A percentile compares a stretch with the other conserved stretches of the same genome.
These are phyloP conservation scores for Pharnaceum exiguum DNA, from an alignment of 148 eudicot genomes.

Conservation along the genomic window DNA sequence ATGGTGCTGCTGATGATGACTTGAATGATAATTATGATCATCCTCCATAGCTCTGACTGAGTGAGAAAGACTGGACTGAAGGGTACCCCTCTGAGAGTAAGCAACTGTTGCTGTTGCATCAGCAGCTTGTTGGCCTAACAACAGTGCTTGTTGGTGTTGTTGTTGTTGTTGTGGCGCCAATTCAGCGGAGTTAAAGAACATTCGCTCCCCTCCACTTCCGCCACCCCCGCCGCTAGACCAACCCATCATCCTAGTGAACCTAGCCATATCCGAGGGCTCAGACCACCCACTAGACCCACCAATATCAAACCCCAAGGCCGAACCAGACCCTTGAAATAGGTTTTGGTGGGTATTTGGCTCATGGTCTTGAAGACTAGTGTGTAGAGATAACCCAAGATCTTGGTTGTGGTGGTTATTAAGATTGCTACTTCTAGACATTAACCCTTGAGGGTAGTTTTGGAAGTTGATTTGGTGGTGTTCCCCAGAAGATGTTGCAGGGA, in stretches of 20 bases:
- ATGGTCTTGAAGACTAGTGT: constrained; percentile 24
- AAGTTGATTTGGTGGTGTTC: constrained; percentile 13
- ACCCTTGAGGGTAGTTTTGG: constrained; percentile 26
- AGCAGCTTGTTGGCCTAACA: constrained; percentile 24
- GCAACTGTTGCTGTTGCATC: background rate
- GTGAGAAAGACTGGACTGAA: constrained; percentile 34
- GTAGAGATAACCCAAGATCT: constrained; percentile 40
- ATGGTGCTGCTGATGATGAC: constrained; percentile 4
- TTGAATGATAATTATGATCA: constrained; percentile 12
- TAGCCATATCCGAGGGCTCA: constrained; percentile 24
- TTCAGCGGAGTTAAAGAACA: constrained; percentile 10
- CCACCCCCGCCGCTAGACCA: constrained; percentile 21
- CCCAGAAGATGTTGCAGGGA: constrained; percentile 13
- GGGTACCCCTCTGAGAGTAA: constrained; percentile 37
- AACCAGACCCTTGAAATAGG: constrained; percentile 15
- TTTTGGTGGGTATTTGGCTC: background rate
- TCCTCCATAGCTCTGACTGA: constrained; percentile 16
- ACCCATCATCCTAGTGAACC: constrained; percentile 29
- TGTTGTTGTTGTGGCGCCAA: constrained; percentile 11
- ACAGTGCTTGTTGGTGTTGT: too few species aligned
- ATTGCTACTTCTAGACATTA: constrained; percentile 16
- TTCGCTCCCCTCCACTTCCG: constrained; percentile 16
- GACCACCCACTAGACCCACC: constrained; percentile 21
- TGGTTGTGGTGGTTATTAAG: background rate
- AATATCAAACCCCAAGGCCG: constrained; percentile 15